Evolutionary conservation across 2,329 filamentous ascomycete genomes (phyloP).

Genomic region (Aspergillus ustus): DNA sequence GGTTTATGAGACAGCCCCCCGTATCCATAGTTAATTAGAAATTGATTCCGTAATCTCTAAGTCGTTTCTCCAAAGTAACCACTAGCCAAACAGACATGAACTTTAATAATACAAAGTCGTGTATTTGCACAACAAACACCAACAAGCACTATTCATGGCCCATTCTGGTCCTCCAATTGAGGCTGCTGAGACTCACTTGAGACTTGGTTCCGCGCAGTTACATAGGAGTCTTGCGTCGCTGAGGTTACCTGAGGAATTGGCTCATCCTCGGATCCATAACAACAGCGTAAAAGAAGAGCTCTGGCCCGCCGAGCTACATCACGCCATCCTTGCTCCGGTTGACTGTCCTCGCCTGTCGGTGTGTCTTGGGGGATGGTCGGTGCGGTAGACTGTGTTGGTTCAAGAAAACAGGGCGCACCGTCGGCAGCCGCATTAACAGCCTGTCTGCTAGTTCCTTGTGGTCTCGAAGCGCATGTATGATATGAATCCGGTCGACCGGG

Average conservation of each 20-base stretch:
- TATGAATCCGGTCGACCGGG: conserved; percentile 9
- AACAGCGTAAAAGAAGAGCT: conserved; percentile 1
- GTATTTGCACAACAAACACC: neutral
- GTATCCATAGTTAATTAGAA: too few relatives aligned
- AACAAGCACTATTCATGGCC: neutral
- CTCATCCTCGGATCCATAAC: neutral
- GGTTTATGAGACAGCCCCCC: too few relatives aligned
- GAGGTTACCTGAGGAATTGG: neutral
- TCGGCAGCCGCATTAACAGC: neutral
- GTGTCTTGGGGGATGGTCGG: conserved; percentile 8
- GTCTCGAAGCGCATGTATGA: conserved; percentile 17
- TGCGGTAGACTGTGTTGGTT: conserved; percentile 15
- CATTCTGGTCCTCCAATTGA: neutral
- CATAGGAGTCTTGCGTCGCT: conserved; percentile 8
- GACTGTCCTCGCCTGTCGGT: neutral
- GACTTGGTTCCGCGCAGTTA: conserved; percentile 2
- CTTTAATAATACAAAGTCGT: neutral
- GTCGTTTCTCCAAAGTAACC: neutral
- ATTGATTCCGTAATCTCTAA: neutral
- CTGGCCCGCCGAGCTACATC: neutral
- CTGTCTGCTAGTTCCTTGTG: conserved; percentile 4
- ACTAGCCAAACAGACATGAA: neutral
- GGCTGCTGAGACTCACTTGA: conserved; percentile 3
- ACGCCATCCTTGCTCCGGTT: neutral
- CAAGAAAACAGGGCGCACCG: conserved; percentile 10